A percentile compares a stretch with the other conserved stretches of the same genome.
Evolutionary conservation across 306 rosid genomes (phyloP).

Genomic region (Begonia peltatifolia): DNA sequence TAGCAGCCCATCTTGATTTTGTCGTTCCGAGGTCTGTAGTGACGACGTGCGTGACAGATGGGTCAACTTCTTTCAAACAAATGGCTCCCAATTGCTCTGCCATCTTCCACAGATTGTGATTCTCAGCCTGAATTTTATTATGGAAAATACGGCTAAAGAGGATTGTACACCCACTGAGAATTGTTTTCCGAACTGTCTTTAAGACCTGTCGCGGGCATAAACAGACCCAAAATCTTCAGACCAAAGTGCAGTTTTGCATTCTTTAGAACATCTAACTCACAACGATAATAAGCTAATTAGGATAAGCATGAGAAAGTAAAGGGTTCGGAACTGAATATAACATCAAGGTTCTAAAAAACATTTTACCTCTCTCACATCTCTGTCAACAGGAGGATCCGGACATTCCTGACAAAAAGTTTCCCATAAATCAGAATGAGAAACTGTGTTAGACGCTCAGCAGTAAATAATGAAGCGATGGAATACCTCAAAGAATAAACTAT

Average conservation of each 20-base stretch:
- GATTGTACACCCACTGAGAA: slow-evolving; percentile 46
- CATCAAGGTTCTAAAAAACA: background rate
- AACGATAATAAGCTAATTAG: too few species aligned
- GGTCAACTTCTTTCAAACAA: slow-evolving; percentile 42
- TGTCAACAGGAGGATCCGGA: slow-evolving; percentile 24
- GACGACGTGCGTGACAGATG: slow-evolving; percentile 66
- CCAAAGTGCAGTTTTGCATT: too few species aligned
- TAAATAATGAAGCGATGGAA: slow-evolving; percentile 9
- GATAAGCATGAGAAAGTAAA: too few species aligned
- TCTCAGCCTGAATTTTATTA: slow-evolving; percentile 20
- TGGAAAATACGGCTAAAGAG: slow-evolving; percentile 60
- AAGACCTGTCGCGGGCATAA: slow-evolving; percentile 28
- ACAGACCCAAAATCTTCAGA: too few species aligned
- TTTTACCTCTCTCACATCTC: slow-evolving; percentile 81
- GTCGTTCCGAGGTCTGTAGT: slow-evolving; percentile 67
- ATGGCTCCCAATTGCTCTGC: slow-evolving; percentile 79
- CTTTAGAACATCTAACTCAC: too few species aligned
- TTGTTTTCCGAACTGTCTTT: slow-evolving; percentile 26
- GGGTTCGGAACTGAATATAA: too few species aligned
- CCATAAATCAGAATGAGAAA: slow-evolving; percentile 19
- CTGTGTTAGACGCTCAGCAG: slow-evolving; percentile 4
- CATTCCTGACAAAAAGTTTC: slow-evolving; percentile 42
- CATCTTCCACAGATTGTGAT: slow-evolving; percentile 53
- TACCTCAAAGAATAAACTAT: slow-evolving; percentile 60
- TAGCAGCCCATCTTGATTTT: slow-evolving; percentile 69